Percentiles rank a stretch among this genome's conserved stretches.
These are phyloP conservation scores for Neonectria magnoliae DNA, from an alignment of 2,329 filamentous ascomycete genomes.

Conservation along the genomic window DNA sequence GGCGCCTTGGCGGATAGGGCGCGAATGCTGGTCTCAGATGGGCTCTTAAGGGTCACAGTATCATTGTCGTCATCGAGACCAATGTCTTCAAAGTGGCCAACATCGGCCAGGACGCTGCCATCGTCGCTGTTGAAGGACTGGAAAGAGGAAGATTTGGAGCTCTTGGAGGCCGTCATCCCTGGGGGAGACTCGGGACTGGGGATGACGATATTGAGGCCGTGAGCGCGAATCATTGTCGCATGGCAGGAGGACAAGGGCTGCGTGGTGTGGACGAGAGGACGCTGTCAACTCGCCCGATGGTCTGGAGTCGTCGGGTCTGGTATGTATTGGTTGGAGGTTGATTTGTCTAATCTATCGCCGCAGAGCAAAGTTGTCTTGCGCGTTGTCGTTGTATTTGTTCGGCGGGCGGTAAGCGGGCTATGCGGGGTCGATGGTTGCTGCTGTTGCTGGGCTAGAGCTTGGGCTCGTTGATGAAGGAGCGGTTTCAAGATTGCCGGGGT, in stretches of 20 bases:
- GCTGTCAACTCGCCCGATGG: slow-evolving; percentile 25
- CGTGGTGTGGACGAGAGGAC: slow-evolving; percentile 26
- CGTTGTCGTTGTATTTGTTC: slow-evolving; percentile 37
- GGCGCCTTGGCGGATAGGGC: slow-evolving; percentile 43
- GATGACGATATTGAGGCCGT: slow-evolving; percentile 43
- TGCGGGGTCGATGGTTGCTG: slow-evolving; percentile 31
- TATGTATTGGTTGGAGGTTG: neutral
- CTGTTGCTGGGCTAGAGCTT: slow-evolving; percentile 41
- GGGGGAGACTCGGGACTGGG: slow-evolving; percentile 51
- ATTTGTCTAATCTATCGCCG: neutral
- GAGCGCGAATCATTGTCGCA: slow-evolving; percentile 51
- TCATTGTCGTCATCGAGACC: slow-evolving; percentile 77
- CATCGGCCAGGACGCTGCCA: slow-evolving; percentile 74
- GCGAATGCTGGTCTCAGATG: slow-evolving; percentile 55
- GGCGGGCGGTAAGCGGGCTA: slow-evolving; percentile 22
- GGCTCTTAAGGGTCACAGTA: slow-evolving; percentile 60
- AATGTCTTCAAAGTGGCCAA: slow-evolving; percentile 92
- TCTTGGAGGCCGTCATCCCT: slow-evolving; percentile 84
- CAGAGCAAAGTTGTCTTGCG: slow-evolving; percentile 13
- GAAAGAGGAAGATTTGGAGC: slow-evolving; percentile 90
- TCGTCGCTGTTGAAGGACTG: slow-evolving; percentile 82
- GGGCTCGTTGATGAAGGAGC: slow-evolving; percentile 33
- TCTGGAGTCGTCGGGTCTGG: slow-evolving; percentile 17
- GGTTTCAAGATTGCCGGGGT: slow-evolving; percentile 44
- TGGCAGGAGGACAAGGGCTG: slow-evolving; percentile 34